phyloP scores from a whole-genome alignment of 192 early-diverging fungal genomes.

The Coemansia biformis region DNA sequence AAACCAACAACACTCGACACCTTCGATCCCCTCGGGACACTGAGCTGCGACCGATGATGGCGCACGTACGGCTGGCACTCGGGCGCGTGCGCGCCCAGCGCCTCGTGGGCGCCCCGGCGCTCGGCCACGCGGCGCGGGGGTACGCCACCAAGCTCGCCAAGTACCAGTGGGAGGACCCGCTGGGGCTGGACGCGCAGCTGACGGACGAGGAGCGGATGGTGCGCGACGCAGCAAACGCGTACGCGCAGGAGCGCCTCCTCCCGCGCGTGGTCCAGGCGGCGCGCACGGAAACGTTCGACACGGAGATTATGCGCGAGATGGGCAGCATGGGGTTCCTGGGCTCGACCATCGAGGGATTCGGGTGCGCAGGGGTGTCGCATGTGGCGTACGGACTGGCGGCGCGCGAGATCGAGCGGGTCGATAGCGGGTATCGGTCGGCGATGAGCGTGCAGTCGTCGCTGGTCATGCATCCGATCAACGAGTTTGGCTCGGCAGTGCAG shows the following conservation, averaged over 20 bases:
- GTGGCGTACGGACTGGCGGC: constrained; percentile 96
- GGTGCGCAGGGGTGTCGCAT: constrained; percentile 94
- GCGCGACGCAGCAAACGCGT: constrained; percentile 77
- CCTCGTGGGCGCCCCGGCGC: too few species aligned
- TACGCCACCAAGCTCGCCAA: constrained; percentile 55
- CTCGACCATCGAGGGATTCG: constrained; percentile 91
- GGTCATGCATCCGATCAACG: constrained; percentile 97
- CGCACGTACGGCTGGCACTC: neutral
- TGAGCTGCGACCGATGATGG: neutral
- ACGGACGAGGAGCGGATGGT: constrained; percentile 87
- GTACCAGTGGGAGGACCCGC: constrained; percentile 81
- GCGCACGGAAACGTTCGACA: constrained; percentile 83
- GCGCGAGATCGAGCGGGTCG: constrained; percentile 93
- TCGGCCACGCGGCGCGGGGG: constrained; percentile 6
- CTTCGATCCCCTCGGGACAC: too few species aligned
- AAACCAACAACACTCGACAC: too few species aligned
- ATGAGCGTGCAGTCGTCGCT: constrained; percentile 99
- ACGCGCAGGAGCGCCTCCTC: constrained; percentile 84
- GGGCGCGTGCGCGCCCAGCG: neutral
- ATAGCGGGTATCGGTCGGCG: constrained; percentile 93
- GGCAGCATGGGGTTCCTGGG: constrained; percentile 89
- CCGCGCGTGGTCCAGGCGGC: constrained; percentile 81
- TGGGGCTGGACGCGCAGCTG: constrained; percentile 75
- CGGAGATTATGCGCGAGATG: constrained; percentile 89
- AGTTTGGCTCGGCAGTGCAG: constrained; percentile 84